phyloP scores from a whole-genome alignment of 805 yeast species.

The Pichia cephalocereana region DNA sequence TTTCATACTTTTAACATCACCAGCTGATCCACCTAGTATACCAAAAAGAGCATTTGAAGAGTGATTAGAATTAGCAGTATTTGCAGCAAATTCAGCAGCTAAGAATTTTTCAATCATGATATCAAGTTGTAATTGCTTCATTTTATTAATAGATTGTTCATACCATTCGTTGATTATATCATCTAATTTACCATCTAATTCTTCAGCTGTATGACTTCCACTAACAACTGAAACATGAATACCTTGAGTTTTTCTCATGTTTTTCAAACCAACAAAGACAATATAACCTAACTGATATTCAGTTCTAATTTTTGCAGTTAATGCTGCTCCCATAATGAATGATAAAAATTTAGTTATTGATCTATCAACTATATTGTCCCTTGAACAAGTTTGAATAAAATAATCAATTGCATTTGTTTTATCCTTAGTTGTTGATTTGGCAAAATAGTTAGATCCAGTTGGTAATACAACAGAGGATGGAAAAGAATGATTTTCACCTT shows the following conservation, averaged over 20 bases:
- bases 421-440: conserved; percentile 34
- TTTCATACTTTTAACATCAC: conserved; percentile 20
- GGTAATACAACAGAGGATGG: conserved; percentile 34
- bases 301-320: conserved; percentile 41
- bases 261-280: conserved; percentile 47
- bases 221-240: conserved; percentile 51
- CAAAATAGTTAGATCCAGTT: conserved; percentile 27
- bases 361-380: conserved; percentile 27
- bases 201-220: conserved; percentile 31
- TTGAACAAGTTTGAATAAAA: conserved; percentile 48
- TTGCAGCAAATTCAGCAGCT: conserved; percentile 11
- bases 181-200: conserved; percentile 38
- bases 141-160: conserved; percentile 15
- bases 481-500: conserved; percentile 7
- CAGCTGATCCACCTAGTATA: conserved; percentile 15
- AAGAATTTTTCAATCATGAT: conserved; percentile 31
- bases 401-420: conserved; percentile 43
- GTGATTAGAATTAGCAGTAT: not conserved
- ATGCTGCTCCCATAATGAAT: conserved; percentile 35
- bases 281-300: conserved; percentile 55
- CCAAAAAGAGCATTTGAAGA: conserved; percentile 19
- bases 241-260: conserved; percentile 45
- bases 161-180: conserved; percentile 38
- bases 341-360: conserved; percentile 39
- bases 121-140: conserved; percentile 30